phyloP scores from a whole-genome alignment of 108 stramenopile genomes.

The Nitzschia sp. region DNA sequence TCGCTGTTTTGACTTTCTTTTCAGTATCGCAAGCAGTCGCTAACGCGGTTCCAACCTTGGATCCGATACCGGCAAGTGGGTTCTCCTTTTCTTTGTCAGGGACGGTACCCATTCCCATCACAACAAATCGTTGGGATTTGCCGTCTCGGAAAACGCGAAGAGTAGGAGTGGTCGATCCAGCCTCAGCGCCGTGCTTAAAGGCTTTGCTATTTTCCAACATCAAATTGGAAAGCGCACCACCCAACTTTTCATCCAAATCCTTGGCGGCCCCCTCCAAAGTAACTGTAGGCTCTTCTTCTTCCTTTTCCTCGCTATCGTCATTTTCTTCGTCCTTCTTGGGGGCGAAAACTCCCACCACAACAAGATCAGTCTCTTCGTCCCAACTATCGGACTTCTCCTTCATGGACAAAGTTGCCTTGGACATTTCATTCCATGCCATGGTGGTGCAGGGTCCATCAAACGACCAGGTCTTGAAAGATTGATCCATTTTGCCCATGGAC shows the following conservation, averaged over 20 bases:
- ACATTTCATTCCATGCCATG: conserved; percentile 74
- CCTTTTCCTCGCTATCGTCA: conserved; percentile 46
- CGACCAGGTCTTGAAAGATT: conserved; percentile 79
- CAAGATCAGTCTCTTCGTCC: conserved; percentile 66
- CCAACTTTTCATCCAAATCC: conserved; percentile 66
- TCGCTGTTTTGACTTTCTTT: conserved; percentile 63
- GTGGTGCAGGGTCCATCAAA: conserved; percentile 74
- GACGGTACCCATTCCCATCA: conserved; percentile 65
- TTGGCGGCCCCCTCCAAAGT: conserved; percentile 55
- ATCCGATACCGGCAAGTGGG: conserved; percentile 33
- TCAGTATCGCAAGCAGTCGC: conserved; percentile 72
- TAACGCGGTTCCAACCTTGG: conserved; percentile 62
- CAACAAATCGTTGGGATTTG: conserved; percentile 53
- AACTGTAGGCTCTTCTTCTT: conserved; percentile 45
- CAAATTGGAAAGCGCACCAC: conserved; percentile 65
- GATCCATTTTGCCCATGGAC: conserved; percentile 41
- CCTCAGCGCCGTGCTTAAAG: conserved; percentile 79
- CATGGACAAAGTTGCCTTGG: conserved; percentile 35
- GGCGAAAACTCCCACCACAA: conserved; percentile 70
- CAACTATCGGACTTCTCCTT: conserved; percentile 12
- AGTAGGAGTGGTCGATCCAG: conserved; percentile 69
- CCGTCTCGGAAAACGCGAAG: conserved; percentile 44
- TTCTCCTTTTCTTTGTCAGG: conserved; percentile 45
- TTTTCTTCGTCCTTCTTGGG: conserved; percentile 54
- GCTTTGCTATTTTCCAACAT: conserved; percentile 73